Evolutionary conservation across 345 rosid genomes (phyloP).

Genomic region (Pelargonium nanum): DNA sequence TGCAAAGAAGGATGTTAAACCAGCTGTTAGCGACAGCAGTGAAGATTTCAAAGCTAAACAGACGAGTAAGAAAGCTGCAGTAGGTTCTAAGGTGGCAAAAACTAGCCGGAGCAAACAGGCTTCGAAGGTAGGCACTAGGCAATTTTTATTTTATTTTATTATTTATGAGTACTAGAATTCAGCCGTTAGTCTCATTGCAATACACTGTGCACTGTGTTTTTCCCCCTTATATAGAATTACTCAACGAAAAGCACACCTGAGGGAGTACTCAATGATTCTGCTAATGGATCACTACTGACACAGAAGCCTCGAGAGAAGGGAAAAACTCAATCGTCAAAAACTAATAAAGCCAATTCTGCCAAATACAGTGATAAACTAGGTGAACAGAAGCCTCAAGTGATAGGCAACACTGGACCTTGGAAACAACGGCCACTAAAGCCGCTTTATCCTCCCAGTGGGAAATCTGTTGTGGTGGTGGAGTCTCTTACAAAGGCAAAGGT

Average conservation of each 20-base stretch:
- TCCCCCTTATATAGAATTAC: background rate
- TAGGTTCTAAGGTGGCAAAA: constrained; percentile 18
- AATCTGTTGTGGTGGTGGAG: constrained; percentile 90
- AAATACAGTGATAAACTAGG: constrained; percentile 21
- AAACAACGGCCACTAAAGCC: constrained; percentile 35
- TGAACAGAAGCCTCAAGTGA: constrained; percentile 26
- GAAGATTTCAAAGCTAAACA: constrained; percentile 14
- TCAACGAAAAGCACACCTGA: constrained; percentile 14
- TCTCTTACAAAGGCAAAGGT: constrained; percentile 84
- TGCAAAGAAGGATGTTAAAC: constrained; percentile 17
- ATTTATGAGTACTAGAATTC: background rate
- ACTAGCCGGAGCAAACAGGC: constrained; percentile 12
- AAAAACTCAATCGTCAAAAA: constrained; percentile 11
- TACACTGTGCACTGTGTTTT: background rate
- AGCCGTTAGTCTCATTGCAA: constrained; percentile 6
- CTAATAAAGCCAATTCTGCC: constrained; percentile 22
- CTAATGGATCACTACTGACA: constrained; percentile 4
- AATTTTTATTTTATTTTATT: background rate
- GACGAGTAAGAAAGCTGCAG: constrained; percentile 18
- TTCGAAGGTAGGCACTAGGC: constrained; percentile 28
- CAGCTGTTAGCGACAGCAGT: constrained; percentile 35
- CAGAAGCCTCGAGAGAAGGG: constrained; percentile 18
- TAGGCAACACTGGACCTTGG: constrained; percentile 25
- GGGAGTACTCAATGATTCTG: constrained; percentile 21
- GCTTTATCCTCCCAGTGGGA: constrained; percentile 72